These are phyloP conservation scores for Harringtonia aguacate DNA, from an alignment of 2,329 filamentous ascomycete genomes.

Conservation along the genomic window DNA sequence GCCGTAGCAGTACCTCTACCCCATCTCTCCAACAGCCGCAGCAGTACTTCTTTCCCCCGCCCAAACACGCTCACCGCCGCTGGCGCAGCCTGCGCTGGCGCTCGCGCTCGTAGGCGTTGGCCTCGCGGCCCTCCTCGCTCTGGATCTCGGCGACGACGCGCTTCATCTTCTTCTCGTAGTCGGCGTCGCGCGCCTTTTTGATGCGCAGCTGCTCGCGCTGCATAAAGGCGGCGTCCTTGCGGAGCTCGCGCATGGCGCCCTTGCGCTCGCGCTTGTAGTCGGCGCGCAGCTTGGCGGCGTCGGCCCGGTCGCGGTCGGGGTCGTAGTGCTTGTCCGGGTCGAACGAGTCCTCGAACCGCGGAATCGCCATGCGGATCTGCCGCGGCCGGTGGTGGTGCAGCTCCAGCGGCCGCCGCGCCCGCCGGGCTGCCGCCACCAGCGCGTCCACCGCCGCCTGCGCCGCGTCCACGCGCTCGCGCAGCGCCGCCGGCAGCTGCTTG, in stretches of 20 bases:
- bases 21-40: too few species aligned
- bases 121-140: constrained; percentile 77
- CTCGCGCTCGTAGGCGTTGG: constrained; percentile 83
- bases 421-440: constrained; percentile 45
- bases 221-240: constrained; percentile 92
- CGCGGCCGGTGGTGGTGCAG: constrained; percentile 84
- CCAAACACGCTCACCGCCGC: not conserved
- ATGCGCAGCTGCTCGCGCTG: constrained; percentile 78
- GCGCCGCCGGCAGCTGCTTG: constrained; percentile 34
- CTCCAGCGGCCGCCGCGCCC: constrained; percentile 66
- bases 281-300: constrained; percentile 70
- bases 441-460: constrained; percentile 29
- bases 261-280: constrained; percentile 95
- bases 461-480: constrained; percentile 19
- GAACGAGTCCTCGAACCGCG: constrained; percentile 93
- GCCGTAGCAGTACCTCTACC: too few species aligned
- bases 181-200: constrained; percentile 88
- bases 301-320: constrained; percentile 79
- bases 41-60: too few species aligned
- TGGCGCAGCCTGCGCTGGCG: constrained; percentile 55
- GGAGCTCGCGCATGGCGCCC: constrained; percentile 83
- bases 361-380: constrained; percentile 77
- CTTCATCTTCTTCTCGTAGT: constrained; percentile 95
- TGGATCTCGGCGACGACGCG: constrained; percentile 90
- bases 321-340: constrained; percentile 97